Percentiles rank a stretch among this genome's conserved stretches.
These are phyloP conservation scores for Stylonectria norvegica DNA, from an alignment of 2,329 filamentous ascomycete species.

Conservation along the genomic window DNA sequence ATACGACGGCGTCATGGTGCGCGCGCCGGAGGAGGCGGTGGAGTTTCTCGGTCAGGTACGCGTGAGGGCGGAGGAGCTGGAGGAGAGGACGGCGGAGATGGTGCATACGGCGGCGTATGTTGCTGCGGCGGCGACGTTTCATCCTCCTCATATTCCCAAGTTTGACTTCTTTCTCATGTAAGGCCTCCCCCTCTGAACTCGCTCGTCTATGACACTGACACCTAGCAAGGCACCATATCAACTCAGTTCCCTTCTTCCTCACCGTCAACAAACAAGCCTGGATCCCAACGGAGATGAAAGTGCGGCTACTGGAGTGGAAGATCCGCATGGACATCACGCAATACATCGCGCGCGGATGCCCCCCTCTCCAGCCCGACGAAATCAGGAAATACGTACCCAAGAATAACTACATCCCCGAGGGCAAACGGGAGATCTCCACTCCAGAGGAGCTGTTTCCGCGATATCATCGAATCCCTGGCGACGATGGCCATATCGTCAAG, in stretches of 20 bases:
- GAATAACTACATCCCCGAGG: conserved; percentile 54
- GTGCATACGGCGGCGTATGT: conserved; percentile 58
- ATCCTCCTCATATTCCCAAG: conserved; percentile 62
- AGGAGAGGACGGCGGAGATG: conserved; percentile 59
- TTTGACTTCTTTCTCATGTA: conserved; percentile 76
- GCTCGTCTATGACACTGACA: background rate
- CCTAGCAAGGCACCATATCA: conserved; percentile 67
- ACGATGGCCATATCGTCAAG: conserved; percentile 83
- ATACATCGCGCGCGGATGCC: conserved; percentile 67
- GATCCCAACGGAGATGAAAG: conserved; percentile 58
- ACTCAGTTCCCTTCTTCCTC: conserved; percentile 68
- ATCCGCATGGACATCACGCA: conserved; percentile 69
- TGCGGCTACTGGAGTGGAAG: conserved; percentile 77
- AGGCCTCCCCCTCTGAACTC: conserved; percentile 18
- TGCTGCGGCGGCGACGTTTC: conserved; percentile 55
- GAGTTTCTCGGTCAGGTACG: conserved; percentile 56
- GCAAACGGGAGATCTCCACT: conserved; percentile 41
- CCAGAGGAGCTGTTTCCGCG: conserved; percentile 47
- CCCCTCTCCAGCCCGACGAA: conserved; percentile 56
- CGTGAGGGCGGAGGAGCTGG: conserved; percentile 54
- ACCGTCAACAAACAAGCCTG: conserved; percentile 59
- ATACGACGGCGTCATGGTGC: conserved; percentile 62
- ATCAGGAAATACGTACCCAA: conserved; percentile 59
- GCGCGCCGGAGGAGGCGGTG: conserved; percentile 62
- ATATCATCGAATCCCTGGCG: conserved; percentile 49